Percentiles rank a stretch among this genome's conserved stretches.
Conservation (phyloP, 306 rosid genomes). For the Spatholobus suberectus region DNA sequence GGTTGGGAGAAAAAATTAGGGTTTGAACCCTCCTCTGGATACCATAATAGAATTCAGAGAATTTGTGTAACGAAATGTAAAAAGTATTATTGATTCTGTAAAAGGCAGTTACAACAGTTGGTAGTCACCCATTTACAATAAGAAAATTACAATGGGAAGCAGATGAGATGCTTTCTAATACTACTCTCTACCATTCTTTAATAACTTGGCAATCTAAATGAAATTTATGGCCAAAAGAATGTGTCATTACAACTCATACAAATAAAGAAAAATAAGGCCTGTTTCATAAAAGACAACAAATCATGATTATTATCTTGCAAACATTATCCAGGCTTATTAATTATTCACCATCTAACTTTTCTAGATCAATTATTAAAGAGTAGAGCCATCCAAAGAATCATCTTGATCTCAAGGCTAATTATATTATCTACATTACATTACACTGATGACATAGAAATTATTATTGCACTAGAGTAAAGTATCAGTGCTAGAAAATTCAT, state of each 20-base stretch:
- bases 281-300: slow-evolving; percentile 3
- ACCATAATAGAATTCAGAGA: too few species aligned
- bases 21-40: too few species aligned
- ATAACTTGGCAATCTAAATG: not conserved
- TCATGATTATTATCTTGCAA: slow-evolving; percentile 2
- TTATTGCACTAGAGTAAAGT: not conserved
- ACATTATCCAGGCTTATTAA: not conserved
- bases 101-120: too few species aligned
- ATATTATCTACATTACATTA: not conserved
- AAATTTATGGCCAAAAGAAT: slow-evolving; percentile 4
- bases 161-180: too few species aligned
- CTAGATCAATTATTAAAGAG: slow-evolving; percentile 20
- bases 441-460: not conserved
- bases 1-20: too few species aligned
- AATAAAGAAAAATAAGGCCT: not conserved
- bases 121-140: too few species aligned
- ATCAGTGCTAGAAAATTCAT: not conserved
- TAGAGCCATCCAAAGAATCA: slow-evolving; percentile 14
- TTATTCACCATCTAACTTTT: slow-evolving; percentile 11
- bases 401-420: slow-evolving; percentile 17
- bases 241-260: not conserved
- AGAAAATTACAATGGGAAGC: too few species aligned
- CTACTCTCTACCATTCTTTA: too few species aligned
- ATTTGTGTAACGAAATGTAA: too few species aligned
- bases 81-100: too few species aligned